phyloP scores from a whole-genome alignment of 169 alveolate genomes.

The Eimeria tenella region DNA sequence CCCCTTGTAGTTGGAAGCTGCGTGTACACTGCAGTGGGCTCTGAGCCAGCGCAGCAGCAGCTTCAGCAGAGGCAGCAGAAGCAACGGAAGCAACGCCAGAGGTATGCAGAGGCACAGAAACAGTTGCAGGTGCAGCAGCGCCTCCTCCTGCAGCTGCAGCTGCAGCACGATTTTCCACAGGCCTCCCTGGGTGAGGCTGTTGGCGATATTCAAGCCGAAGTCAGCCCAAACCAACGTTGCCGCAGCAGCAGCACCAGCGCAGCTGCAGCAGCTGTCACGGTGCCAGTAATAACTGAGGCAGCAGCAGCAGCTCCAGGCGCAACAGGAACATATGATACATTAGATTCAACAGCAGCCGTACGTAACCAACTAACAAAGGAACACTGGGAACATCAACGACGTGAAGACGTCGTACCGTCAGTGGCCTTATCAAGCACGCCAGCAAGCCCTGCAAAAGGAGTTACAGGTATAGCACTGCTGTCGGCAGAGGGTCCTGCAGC shows the following conservation, averaged over 20 bases:
- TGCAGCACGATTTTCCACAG: conserved; percentile 2
- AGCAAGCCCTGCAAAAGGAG: background rate
- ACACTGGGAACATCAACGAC: background rate
- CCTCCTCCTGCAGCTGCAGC: conserved; percentile 33
- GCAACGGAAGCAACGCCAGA: background rate
- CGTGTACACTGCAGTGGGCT: conserved; percentile 5
- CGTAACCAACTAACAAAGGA: background rate
- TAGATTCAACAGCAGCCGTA: background rate
- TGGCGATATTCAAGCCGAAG: background rate
- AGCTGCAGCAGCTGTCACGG: conserved; percentile 6
- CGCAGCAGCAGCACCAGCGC: conserved; percentile 31
- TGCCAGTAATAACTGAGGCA: background rate
- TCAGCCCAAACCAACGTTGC: background rate
- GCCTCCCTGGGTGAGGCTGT: conserved; percentile 10
- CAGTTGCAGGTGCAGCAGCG: conserved; percentile 47
- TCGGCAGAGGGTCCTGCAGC: background rate
- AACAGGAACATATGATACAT: background rate
- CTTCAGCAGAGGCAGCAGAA: conserved; percentile 22
- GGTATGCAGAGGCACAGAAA: background rate
- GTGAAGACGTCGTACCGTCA: background rate
- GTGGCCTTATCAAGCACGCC: background rate
- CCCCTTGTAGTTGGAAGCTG: conserved; percentile 50
- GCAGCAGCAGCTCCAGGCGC: background rate
- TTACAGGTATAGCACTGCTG: background rate
- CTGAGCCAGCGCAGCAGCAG: conserved; percentile 12